Evolutionary conservation across 169 alveolate genomes (phyloP).

Genomic region (Fabrea salina): DNA sequence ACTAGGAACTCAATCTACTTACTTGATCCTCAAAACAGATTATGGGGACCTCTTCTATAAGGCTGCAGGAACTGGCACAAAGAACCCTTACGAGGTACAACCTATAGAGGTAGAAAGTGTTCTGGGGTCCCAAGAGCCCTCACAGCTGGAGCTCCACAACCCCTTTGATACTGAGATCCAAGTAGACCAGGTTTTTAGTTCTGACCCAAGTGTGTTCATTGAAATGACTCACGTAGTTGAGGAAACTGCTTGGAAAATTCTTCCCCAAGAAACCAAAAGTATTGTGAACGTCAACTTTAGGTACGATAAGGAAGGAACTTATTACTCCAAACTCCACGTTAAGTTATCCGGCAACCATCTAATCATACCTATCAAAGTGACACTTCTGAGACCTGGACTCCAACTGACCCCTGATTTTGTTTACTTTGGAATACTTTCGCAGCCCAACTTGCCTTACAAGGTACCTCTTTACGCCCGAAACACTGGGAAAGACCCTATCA

Average conservation of each 20-base stretch:
- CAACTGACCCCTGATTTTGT: background rate
- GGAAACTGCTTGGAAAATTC: background rate
- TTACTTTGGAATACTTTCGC: background rate
- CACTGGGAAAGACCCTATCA: background rate
- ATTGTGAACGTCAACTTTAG: background rate
- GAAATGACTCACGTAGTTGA: background rate
- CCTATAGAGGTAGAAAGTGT: background rate
- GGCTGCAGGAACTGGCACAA: background rate
- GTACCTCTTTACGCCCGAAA: background rate
- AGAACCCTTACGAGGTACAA: background rate
- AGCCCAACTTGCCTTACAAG: background rate
- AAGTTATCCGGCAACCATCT: background rate
- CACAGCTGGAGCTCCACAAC: background rate
- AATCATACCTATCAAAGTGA: background rate
- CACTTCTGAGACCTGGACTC: background rate
- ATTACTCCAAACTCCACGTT: background rate
- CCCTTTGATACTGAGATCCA: background rate
- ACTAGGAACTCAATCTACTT: background rate
- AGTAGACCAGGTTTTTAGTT: background rate
- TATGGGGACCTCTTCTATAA: background rate
- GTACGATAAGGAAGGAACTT: background rate
- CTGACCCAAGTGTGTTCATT: background rate
- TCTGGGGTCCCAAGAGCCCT: background rate
- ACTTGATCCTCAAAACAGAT: background rate
- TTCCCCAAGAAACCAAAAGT: background rate